These are phyloP conservation scores for Spatholobus suberectus DNA, from an alignment of 306 rosid species.

Conservation along the genomic window DNA sequence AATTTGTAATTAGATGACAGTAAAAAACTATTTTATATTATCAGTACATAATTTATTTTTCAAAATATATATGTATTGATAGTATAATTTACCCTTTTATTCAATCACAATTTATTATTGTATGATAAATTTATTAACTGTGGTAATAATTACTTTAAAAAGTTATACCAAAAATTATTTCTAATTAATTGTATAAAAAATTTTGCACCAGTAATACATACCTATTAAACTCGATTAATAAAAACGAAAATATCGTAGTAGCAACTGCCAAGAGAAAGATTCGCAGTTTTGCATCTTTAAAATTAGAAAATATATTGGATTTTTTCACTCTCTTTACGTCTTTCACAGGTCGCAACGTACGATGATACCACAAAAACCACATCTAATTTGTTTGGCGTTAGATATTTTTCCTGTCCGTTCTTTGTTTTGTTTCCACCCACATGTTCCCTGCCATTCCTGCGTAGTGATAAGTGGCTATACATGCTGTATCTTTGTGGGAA, in stretches of 20 bases:
- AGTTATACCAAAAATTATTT: too few species aligned
- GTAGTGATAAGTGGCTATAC: neutral
- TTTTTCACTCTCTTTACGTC: neutral
- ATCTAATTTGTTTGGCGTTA: neutral
- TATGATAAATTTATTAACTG: too few species aligned
- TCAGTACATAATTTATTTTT: too few species aligned
- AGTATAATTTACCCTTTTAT: too few species aligned
- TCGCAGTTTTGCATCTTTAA: neutral
- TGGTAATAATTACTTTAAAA: too few species aligned
- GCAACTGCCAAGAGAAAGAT: neutral
- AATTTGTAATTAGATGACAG: too few species aligned
- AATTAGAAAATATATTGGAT: neutral
- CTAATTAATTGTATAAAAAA: too few species aligned
- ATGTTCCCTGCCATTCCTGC: neutral
- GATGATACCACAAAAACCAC: constrained; percentile 17
- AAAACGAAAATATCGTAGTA: neutral
- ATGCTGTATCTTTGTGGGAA: neutral
- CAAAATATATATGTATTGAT: too few species aligned
- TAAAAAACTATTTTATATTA: too few species aligned
- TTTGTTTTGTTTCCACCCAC: constrained; percentile 14
- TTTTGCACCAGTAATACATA: too few species aligned
- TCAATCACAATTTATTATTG: too few species aligned
- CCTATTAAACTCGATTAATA: too few species aligned
- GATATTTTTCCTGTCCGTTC: neutral
- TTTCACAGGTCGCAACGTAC: neutral